phyloP scores from a whole-genome alignment of 1,284 basidiomycete species.

The Omphalotus olearius region DNA sequence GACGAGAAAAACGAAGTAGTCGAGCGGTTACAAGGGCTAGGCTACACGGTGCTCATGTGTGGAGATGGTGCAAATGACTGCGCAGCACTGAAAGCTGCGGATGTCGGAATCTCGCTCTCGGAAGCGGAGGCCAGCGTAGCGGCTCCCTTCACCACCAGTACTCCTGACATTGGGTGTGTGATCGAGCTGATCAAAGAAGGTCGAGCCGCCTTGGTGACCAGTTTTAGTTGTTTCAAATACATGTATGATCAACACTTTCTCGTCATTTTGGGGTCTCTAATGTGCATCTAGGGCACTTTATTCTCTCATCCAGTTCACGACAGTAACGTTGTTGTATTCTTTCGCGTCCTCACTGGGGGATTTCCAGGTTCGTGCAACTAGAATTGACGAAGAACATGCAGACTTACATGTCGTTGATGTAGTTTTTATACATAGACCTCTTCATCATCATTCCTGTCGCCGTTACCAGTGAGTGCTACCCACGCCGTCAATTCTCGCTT shows the following conservation, averaged over 20 bases:
- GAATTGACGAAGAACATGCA: conserved; percentile 8
- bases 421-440: conserved; percentile 97
- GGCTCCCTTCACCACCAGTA: conserved; percentile 93
- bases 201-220: conserved; percentile 91
- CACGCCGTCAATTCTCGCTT: not conserved
- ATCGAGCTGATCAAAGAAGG: conserved; percentile 97
- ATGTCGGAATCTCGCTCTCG: conserved; percentile 94
- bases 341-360: conserved; percentile 97
- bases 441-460: conserved; percentile 98
- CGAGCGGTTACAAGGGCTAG: conserved; percentile 88
- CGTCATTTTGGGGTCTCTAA: conserved; percentile 1
- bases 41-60: conserved; percentile 97
- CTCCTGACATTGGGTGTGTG: conserved; percentile 94
- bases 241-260: conserved; percentile 59
- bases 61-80: conserved; percentile 99
- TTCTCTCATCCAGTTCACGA: conserved; percentile 87
- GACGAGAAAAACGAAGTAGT: conserved; percentile 99
- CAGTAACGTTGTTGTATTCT: conserved; percentile 90
- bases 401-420: conserved; percentile 11
- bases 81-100: conserved; percentile 96
- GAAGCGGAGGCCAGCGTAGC: conserved; percentile 99
- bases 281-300: conserved; percentile 67
- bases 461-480: conserved; percentile 72
- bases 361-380: conserved; percentile 70
- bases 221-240: conserved; percentile 99